Base-by-base conservation (phyloP, 345 rosid genomes). In the Durio zibethinus region DNA sequence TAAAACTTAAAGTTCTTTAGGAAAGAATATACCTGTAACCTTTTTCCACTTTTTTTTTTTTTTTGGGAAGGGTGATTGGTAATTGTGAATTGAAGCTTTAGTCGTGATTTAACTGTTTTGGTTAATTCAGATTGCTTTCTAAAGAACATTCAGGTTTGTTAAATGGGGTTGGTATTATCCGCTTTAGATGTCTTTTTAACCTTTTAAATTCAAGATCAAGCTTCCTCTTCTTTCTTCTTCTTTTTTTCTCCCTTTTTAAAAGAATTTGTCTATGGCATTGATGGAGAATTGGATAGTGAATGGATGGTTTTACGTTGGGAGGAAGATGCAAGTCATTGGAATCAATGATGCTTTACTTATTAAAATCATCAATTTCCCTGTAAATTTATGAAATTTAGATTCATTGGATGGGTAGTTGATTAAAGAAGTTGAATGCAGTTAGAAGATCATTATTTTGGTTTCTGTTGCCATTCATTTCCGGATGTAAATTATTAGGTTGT, bases 391-490 rank as follows among this genome's bases (percentile, higher is more conserved):
- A 68, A 43, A 25, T 43, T 68, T 68, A 23, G 14, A 27, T 45
- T 69, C 14, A 7, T 67, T 38, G 7, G 18, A 27, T 10, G 57
- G 12, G 1, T 69, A 69, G 21, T 47, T 38, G 48, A 10, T 66
- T 15, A 66, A 66, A 40, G 18, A 40, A 20, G 15, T 38, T 66
- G 50, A 66, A 40, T 23, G 8, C 33, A 21, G 7, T 35, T 66
- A 66, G 31, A 67, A 15, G 53, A 67, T 67, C 53, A 43, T 67
- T 67, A 67, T 67, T 14, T 45, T 31, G n/a, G 56, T 14, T 68
- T 27, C 73, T 10, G 47, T 64, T 64, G 45, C 23, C 56, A 69
- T 69, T 69, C 73, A 45, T 45, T 69, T 35, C 45, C 48, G 4
- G 50, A 10, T 40, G 50, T 4, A 66, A 40, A 7, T 29, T 16